Evolutionary conservation across 768 basidiomycete genomes (phyloP).

Genomic region (Hericium rajendrae): DNA sequence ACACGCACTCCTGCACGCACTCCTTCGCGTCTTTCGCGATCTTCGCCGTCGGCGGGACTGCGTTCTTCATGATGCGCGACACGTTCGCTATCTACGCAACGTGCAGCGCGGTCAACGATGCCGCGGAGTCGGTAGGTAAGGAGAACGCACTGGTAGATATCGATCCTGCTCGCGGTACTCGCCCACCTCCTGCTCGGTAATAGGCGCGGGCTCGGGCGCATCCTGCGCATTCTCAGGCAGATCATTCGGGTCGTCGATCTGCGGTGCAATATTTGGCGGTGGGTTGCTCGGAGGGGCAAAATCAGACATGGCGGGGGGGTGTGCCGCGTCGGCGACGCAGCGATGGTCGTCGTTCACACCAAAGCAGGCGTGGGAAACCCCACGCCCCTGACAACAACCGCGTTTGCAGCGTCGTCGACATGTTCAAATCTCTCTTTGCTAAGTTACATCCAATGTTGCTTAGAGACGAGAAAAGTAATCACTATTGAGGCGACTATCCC

Average conservation of each 20-base stretch:
- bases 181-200: slow-evolving; percentile 89
- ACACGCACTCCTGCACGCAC: slow-evolving; percentile 96
- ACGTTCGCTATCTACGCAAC: slow-evolving; percentile 83
- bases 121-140: neutral
- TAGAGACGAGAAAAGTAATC: neutral
- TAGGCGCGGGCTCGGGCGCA: slow-evolving; percentile 49
- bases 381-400: neutral
- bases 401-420: too few relatives aligned
- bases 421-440: too few relatives aligned
- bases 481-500: neutral
- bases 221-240: slow-evolving; percentile 22
- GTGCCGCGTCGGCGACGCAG: neutral
- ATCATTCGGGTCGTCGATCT: slow-evolving; percentile 7
- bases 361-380: neutral
- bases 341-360: neutral
- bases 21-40: slow-evolving; percentile 98
- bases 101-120: neutral
- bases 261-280: slow-evolving; percentile 10
- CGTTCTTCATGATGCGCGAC: slow-evolving; percentile 92
- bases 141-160: slow-evolving; percentile 70
- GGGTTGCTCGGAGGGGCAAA: neutral
- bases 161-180: slow-evolving; percentile 94
- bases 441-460: neutral
- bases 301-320: slow-evolving; percentile 7
- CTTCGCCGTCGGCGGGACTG: slow-evolving; percentile 85